Conservation (phyloP, 495 filamentous ascomycete genomes). For the Cetradonia linearis region DNA sequence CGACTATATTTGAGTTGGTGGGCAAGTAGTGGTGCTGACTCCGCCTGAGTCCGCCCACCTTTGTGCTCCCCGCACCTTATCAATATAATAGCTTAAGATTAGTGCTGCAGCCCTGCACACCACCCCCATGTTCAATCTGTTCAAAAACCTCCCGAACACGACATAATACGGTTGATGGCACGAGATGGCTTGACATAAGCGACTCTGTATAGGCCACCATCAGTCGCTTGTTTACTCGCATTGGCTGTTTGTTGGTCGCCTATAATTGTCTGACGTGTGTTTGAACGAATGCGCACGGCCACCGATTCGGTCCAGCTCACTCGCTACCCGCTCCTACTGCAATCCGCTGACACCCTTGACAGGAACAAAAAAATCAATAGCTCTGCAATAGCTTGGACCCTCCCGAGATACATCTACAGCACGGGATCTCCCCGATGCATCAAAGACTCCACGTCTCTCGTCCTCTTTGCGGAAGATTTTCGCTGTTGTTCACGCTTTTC, state of each 20-base stretch:
- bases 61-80: neutral
- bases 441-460: neutral
- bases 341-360: constrained; percentile 1
- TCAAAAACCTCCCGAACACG: neutral
- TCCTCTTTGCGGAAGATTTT: neutral
- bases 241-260: neutral
- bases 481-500: neutral
- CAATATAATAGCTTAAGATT: too few relatives aligned
- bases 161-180: neutral
- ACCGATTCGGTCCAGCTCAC: neutral
- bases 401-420: neutral
- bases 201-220: too few relatives aligned
- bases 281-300: neutral
- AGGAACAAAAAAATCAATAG: neutral
- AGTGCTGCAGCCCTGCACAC: neutral
- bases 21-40: neutral
- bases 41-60: neutral
- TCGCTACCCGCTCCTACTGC: constrained; percentile 6
- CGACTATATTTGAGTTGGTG: neutral
- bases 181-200: neutral
- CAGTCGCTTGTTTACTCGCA: too few relatives aligned
- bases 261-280: constrained; percentile 9
- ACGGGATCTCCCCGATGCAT: neutral
- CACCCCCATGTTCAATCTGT: neutral
- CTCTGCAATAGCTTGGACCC: neutral